Evolutionary conservation across 2,329 filamentous ascomycete genomes (phyloP), one percentile per base, ranked within the genome.

Genomic region (Mollisiaceae sp.): DNA sequence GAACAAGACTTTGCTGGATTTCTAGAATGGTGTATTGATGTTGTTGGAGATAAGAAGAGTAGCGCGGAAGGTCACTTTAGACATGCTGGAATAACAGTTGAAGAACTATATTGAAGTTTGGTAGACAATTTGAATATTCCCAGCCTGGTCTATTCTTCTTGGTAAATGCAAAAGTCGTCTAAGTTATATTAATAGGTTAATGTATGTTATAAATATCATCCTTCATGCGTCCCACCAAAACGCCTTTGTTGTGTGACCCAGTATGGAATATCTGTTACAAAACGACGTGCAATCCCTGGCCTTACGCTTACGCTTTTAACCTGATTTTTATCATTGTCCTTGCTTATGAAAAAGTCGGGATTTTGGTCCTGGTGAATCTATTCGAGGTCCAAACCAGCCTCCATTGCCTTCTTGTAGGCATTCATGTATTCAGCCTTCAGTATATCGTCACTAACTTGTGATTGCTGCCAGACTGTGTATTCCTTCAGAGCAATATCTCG

Each of bases 321-420:
- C n/a, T n/a, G n/a, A n/a, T n/a, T n/a, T n/a, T n/a, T n/a, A n/a
- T n/a, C n/a, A n/a, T n/a, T n/a, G n/a, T n/a, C 75, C 47, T 69
- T 69, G 35, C 72, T 60, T 50, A 74, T 69, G 55, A 75, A 77
- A 61, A 78, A 78, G 22, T 68, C 60, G 55, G 69, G 52, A 63
- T 78, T 65, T 69, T 72, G 70, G 58, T 78, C 73, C 24, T 74
- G 47, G 61, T 71, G 67, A 27, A 79, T 66, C 67, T 72, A 73
- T 70, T 77, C 69, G 8, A 76, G 65, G 65, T 74, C 70, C 22
- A 74, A 59, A 63, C 66, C 56, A 50, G 73, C 62, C 45, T 64
- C 64, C 20, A 73, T 27, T 56, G 68, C 68, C 20, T 73, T 50
- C 69, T 75, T 65, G 57, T 69, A 70, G 35, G 66, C 71, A 59